phyloP scores from a whole-genome alignment of 176 grass and related monocot genomes.

The Oryza punctata region DNA sequence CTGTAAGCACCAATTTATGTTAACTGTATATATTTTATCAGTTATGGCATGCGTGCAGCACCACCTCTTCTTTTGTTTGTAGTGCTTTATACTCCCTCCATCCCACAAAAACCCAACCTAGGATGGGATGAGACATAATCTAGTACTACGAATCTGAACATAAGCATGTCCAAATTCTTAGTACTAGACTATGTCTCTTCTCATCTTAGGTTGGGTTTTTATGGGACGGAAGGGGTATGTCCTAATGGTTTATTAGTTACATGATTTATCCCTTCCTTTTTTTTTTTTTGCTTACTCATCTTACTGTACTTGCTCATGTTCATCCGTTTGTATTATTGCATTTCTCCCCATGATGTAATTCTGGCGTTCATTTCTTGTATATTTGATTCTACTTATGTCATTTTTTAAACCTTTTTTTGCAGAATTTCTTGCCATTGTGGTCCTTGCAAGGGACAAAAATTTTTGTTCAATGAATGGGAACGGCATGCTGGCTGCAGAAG shows the following conservation, averaged over 20 bases:
- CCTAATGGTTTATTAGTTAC: neutral
- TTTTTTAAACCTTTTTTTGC: constrained; percentile 16
- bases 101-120: no score
- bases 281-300: constrained; percentile 1
- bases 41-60: constrained; percentile 4
- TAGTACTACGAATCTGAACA: no score
- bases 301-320: constrained; percentile 6
- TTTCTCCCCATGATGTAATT: neutral
- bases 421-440: constrained; percentile 85
- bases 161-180: no score
- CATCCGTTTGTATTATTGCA: neutral
- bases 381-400: constrained; percentile 5
- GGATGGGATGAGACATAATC: no score
- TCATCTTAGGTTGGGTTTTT: no score
- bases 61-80: neutral
- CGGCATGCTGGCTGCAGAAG: constrained; percentile 86
- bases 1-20: constrained; percentile 59
- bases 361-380: constrained; percentile 20
- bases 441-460: constrained; percentile 88
- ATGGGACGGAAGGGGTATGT: no score
- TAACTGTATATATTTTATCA: constrained; percentile 12
- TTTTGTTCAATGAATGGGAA: constrained; percentile 94
- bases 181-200: no score
- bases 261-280: neutral
- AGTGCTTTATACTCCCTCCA: constrained; percentile 15